A percentile compares a stretch with the other conserved stretches of the same genome.
Conservation (phyloP, 1,284 basidiomycete genomes). For the Thelephora terrestris region DNA sequence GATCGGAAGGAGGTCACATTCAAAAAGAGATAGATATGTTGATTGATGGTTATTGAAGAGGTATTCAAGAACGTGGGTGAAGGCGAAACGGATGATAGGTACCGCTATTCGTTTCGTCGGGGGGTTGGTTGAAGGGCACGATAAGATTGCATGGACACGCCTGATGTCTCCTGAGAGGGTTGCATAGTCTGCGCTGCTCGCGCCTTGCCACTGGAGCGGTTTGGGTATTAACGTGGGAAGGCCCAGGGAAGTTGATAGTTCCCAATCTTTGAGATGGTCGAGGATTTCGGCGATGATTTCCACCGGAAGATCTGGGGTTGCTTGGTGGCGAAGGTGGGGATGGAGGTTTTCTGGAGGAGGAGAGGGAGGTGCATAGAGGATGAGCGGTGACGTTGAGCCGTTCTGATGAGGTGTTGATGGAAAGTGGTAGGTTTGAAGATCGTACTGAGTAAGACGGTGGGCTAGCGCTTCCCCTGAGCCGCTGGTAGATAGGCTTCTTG, state of each 20-base stretch:
- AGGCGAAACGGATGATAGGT: slow-evolving; percentile 59
- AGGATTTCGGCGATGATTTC: slow-evolving; percentile 70
- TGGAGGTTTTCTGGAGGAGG: slow-evolving; percentile 10
- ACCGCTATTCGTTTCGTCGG: slow-evolving; percentile 62
- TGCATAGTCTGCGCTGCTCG: slow-evolving; percentile 55
- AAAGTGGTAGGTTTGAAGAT: slow-evolving; percentile 61
- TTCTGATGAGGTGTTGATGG: slow-evolving; percentile 21
- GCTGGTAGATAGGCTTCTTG: slow-evolving; percentile 50
- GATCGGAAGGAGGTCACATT: slow-evolving; percentile 57
- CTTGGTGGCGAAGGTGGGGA: slow-evolving; percentile 18
- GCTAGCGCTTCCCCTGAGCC: slow-evolving; percentile 55
- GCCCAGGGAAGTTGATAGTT: slow-evolving; percentile 65
- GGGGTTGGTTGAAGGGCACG: slow-evolving; percentile 39
- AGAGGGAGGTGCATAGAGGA: neutral
- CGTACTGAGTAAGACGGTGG: slow-evolving; percentile 57
- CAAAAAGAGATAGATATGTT: slow-evolving; percentile 52
- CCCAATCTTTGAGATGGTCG: slow-evolving; percentile 72
- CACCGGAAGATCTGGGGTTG: slow-evolving; percentile 52
- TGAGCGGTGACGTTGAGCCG: slow-evolving; percentile 8
- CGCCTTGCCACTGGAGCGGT: slow-evolving; percentile 61
- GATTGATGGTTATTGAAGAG: slow-evolving; percentile 51
- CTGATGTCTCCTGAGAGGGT: slow-evolving; percentile 55
- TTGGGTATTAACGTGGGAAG: slow-evolving; percentile 55
- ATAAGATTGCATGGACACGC: slow-evolving; percentile 36
- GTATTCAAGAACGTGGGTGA: slow-evolving; percentile 64